Base-by-base conservation (phyloP, 805 yeast species). In the Wickerhamiella bombiphila region DNA sequence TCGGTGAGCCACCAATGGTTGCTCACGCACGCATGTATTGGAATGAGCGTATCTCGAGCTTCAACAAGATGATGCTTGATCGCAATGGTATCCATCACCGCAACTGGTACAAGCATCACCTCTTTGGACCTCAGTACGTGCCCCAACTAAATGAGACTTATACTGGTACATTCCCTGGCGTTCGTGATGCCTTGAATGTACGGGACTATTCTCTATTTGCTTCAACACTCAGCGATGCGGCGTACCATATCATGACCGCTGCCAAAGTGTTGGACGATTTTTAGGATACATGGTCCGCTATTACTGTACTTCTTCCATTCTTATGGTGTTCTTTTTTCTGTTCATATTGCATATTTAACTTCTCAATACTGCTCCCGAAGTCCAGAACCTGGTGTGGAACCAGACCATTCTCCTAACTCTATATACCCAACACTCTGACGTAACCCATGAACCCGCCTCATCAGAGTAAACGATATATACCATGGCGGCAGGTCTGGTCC, bases 11-110 rank as follows among this genome's bases (percentile, higher is more conserved):
- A 1, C 71, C 83, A 1, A 53, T 78, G 39, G 59, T 81, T 29
- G 68, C 86, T 0, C 73, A 76, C 33, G 74, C 71, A 44, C 65
- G 97, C 49, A 72, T 81, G 77, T 72, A 72, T 40, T 80, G 91
- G 81, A 86, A 86, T 56, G 66, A 72, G n/a, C 72, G 72, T 42
- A 57, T 82, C 49, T 56, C 70, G 3, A 54, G 59, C 13, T 63
- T 80, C 40, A 77, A 75, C 44, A 69, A 68, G 44, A 55, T 63
- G 15, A 68, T 80, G 44, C 51, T 76, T 7, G 53, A 61, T 5
- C 53, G 61, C 1, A 60, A 58, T 5, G 63, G 64, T 2, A 48
- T 70, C 1, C 63, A 64, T 3, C 51, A 58, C 4, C 64, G 94
- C 25, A 63, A 71, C 13, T 85, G 86, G 63, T 79, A 71, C 52